Base-by-base conservation (phyloP, 352 stramenopile species). In the Phytophthora tubulina region DNA sequence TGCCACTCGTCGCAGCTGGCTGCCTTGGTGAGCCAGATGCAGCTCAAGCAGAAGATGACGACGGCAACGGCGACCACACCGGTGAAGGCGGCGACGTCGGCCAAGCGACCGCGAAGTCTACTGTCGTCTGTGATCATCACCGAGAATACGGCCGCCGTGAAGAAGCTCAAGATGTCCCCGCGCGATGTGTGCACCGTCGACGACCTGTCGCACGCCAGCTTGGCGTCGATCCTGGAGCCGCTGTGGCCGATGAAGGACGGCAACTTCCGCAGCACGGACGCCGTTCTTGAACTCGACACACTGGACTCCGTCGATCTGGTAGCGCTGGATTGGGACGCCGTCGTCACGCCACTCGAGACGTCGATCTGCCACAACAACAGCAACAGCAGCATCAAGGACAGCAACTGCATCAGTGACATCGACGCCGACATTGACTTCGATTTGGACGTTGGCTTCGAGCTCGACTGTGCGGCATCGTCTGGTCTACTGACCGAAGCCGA, bases 1-100 rank as follows among this genome's bases (percentile, higher is more conserved):
- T 84, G 86, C 59, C 72, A 82, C 45, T 74, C 73, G 45, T 61
- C 62, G 3, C 10, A 76, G 21, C 39, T 79, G 13, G 15, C 14
- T 10, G 46, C 10, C 13, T 52, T 76, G 45, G 55, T 48, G 17
- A 38, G 49, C n/a, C 49, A 68, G 33, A 72, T 73, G 46, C 56
- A 68, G 13, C 65, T 33, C 35, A 65, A 51, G 41, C 36, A 58
- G 33, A 58, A 58, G 9, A 1, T 21, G 2, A 50, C 46, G 3
- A 39, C 54, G 3, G 3, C 55, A 4, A 42, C 27, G 21, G 5
- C 45, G 15, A 13, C 51, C 5, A 39, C 49, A n/a, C 30, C 2
- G 3, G 15, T 53, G n/a, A 53, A 39, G n/a, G 1, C 58, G 9
- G 27, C 45, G 5, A 62, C 38, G 13, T 42, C 59, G 6, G 33